phyloP scores from a whole-genome alignment of 129 eudicot species.

The Escallonia rubra region DNA sequence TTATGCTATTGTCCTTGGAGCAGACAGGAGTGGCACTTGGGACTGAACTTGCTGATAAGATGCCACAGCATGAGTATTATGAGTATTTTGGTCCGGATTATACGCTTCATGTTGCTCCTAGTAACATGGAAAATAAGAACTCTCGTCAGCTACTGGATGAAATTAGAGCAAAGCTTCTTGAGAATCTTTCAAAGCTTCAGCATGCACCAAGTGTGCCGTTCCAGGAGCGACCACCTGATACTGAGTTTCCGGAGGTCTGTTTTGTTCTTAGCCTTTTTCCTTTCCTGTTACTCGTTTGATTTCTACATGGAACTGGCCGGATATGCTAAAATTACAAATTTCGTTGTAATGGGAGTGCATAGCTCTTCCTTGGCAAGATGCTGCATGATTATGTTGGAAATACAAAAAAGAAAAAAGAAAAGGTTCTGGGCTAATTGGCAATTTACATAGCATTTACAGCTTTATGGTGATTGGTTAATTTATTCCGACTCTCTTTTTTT shows the following conservation, averaged over 20 bases:
- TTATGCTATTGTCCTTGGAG: slow-evolving; percentile 8
- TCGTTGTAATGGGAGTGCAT: neutral
- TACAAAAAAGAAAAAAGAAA: too few relatives aligned
- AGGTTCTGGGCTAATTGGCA: too few relatives aligned
- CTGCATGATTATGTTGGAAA: too few relatives aligned
- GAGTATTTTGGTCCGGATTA: slow-evolving; percentile 98
- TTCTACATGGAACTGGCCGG: neutral
- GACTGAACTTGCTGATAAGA: slow-evolving; percentile 79
- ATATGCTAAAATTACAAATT: neutral
- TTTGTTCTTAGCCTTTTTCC: slow-evolving; percentile 1
- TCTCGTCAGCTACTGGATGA: slow-evolving; percentile 77
- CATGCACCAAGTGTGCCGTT: slow-evolving; percentile 98
- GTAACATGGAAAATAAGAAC: slow-evolving; percentile 97
- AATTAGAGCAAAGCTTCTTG: slow-evolving; percentile 77
- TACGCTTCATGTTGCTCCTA: slow-evolving; percentile 94
- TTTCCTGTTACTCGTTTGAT: neutral
- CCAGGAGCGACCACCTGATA: slow-evolving; percentile 96
- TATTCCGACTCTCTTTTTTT: too few relatives aligned
- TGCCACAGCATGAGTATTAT: slow-evolving; percentile 88
- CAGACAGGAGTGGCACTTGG: slow-evolving; percentile 98
- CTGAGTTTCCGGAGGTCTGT: slow-evolving; percentile 85
- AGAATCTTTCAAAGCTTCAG: slow-evolving; percentile 77
- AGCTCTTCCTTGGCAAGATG: neutral
- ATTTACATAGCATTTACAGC: too few relatives aligned
- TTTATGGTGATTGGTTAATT: too few relatives aligned